These are phyloP conservation scores for Yarrowia sp. DNA, from an alignment of 805 yeast species.

Conservation along the genomic window DNA sequence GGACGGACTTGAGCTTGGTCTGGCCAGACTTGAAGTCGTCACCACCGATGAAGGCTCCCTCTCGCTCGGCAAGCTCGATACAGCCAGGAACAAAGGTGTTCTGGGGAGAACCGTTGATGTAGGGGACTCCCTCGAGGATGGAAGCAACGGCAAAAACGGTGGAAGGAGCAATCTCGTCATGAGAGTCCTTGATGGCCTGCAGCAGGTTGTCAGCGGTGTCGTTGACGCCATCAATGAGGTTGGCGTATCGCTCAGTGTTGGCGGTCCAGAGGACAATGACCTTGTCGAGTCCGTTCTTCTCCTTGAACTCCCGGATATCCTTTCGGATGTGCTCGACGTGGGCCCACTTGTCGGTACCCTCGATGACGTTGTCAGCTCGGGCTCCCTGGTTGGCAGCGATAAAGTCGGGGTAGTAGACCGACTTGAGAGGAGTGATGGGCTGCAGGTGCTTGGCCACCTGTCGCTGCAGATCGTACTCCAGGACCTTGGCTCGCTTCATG, in stretches of 20 bases:
- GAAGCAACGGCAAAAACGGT: slow-evolving; percentile 93
- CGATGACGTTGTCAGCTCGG: slow-evolving; percentile 83
- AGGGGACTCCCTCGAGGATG: slow-evolving; percentile 82
- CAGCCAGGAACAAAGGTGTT: slow-evolving; percentile 97
- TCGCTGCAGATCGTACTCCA: slow-evolving; percentile 79
- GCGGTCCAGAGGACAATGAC: slow-evolving; percentile 96
- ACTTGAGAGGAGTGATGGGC: slow-evolving; percentile 66
- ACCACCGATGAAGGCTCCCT: slow-evolving; percentile 82
- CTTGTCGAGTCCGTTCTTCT: slow-evolving; percentile 68
- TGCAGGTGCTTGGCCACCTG: slow-evolving; percentile 64
- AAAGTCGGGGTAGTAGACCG: slow-evolving; percentile 92
- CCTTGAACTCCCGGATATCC: slow-evolving; percentile 78
- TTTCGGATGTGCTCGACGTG: slow-evolving; percentile 83
- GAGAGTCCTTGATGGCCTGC: slow-evolving; percentile 69
- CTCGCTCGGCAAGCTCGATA: slow-evolving; percentile 77
- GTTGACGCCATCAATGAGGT: slow-evolving; percentile 71
- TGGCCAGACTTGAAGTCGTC: slow-evolving; percentile 97
- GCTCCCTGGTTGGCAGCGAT: slow-evolving; percentile 92
- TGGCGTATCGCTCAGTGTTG: slow-evolving; percentile 90
- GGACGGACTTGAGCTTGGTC: slow-evolving; percentile 91
- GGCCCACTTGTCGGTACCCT: slow-evolving; percentile 73
- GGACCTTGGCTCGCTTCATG: slow-evolving; percentile 79
- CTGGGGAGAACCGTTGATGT: slow-evolving; percentile 96
- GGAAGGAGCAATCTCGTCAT: slow-evolving; percentile 83
- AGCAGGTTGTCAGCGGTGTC: slow-evolving; percentile 82